Evolutionary conservation across 345 rosid genomes (phyloP), one percentile per base, ranked within the genome.

Genomic region (Angophora floribunda): DNA sequence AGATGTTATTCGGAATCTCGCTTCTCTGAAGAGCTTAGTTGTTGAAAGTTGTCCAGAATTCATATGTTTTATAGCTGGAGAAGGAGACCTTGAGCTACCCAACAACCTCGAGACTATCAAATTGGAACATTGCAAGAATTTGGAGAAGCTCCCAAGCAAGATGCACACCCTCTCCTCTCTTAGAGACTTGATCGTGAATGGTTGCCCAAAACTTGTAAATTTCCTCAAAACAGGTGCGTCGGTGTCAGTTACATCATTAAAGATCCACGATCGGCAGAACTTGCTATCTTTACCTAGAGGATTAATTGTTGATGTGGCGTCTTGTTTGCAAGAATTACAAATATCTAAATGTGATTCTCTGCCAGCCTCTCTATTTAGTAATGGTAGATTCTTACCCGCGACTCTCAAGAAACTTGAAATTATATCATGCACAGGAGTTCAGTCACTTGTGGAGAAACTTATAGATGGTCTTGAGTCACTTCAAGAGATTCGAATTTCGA

Each of bases 181-280:
- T 5, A 49, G 2, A 13, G 36, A 6, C 52, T 47, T 49, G 86
- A 13, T 0, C 0, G 3, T 85, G 0, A 0, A 0, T 0, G 0
- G 0, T 0, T 49, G 55, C 30, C 32, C n/a, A 7, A 85, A 85
- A 51, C 86, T 85, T 6, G 11, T 16, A 0, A 49, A 53, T 0
- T 85, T 85, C 11, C 55, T 6, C 1, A 1, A 16, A 45, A 30
- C 1, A 9, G 36, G 86, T 49, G 7, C 49, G 2, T 21, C 55
- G 0, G 26, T 11, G 1, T 49, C 86, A 0, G 0, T 30, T 11
- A 51, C 0, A 26, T 51, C 19, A 84, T 51, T 49, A n/a, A 6
- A 7, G 0, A 49, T 84, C 16, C 0, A 0, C 1, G 0, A 0
- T 0, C 9, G 61, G 0, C 1, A 32, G 47, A 52, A 16, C 36